Evolutionary conservation across 2,329 filamentous ascomycete genomes (phyloP).

Genomic region (Xylariales sp.): DNA sequence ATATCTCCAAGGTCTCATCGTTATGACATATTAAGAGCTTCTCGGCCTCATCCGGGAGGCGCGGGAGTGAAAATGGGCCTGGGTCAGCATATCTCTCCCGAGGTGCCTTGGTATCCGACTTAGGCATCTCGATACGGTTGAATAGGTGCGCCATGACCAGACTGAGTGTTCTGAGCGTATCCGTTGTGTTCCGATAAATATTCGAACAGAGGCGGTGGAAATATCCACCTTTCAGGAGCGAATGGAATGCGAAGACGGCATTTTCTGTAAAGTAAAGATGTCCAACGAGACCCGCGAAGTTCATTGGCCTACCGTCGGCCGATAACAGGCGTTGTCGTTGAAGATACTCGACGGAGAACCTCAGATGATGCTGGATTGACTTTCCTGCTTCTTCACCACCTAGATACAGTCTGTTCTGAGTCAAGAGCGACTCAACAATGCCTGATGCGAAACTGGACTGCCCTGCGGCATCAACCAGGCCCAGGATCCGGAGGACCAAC

Average conservation of each 20-base stretch:
- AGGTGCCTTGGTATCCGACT: conserved; percentile 46
- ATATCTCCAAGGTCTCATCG: conserved; percentile 71
- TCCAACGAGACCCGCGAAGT: conserved; percentile 76
- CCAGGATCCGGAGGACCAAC: conserved; percentile 75
- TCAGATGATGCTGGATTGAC: conserved; percentile 78
- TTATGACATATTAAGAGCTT: conserved; percentile 72
- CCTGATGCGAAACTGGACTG: conserved; percentile 70
- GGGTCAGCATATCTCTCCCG: conserved; percentile 66
- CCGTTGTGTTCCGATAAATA: background rate
- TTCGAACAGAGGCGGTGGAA: conserved; percentile 35
- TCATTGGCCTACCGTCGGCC: conserved; percentile 70
- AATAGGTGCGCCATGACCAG: conserved; percentile 79
- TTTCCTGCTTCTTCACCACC: conserved; percentile 75
- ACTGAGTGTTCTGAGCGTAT: conserved; percentile 63
- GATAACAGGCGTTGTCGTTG: conserved; percentile 75
- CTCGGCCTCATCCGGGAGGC: conserved; percentile 68
- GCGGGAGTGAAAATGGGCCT: conserved; percentile 73
- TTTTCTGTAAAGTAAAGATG: conserved; percentile 84
- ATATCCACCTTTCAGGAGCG: conserved; percentile 68
- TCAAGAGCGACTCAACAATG: conserved; percentile 74
- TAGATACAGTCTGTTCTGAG: conserved; percentile 76
- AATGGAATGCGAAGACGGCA: conserved; percentile 80
- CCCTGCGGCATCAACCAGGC: conserved; percentile 73
- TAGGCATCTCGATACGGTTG: conserved; percentile 61
- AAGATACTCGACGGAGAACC: conserved; percentile 85